phyloP scores from a whole-genome alignment of 352 stramenopile species.

The Elongisporangium senticosum region DNA sequence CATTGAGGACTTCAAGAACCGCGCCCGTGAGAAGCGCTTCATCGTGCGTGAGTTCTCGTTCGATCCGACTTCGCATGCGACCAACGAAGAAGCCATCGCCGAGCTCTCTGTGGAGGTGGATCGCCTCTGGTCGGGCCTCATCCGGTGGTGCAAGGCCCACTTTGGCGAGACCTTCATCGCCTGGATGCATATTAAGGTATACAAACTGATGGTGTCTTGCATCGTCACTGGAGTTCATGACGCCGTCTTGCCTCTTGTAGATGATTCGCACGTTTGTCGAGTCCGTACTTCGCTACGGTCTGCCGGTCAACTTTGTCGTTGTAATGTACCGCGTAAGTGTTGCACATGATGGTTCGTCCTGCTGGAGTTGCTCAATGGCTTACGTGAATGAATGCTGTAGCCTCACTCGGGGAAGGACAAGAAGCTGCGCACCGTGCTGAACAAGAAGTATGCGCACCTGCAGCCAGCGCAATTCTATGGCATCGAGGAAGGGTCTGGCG shows the following conservation, averaged over 20 bases:
- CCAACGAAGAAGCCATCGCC: slow-evolving; percentile 85
- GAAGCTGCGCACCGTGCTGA: slow-evolving; percentile 67
- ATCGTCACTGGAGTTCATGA: no score
- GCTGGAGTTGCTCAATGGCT: slow-evolving; percentile 1
- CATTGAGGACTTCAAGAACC: slow-evolving; percentile 90
- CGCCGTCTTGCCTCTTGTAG: slow-evolving; percentile 11
- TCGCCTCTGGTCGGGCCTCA: slow-evolving; percentile 91
- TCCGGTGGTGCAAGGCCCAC: slow-evolving; percentile 97
- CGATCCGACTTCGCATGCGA: slow-evolving; percentile 83
- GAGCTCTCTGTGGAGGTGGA: slow-evolving; percentile 90
- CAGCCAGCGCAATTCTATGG: slow-evolving; percentile 79
- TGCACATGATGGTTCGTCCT: background rate
- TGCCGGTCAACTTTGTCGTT: slow-evolving; percentile 95
- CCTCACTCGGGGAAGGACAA: slow-evolving; percentile 79
- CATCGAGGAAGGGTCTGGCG: slow-evolving; percentile 53
- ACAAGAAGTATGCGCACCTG: slow-evolving; percentile 83
- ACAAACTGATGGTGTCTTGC: no score
- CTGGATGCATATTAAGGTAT: slow-evolving; percentile 98
- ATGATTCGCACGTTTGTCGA: slow-evolving; percentile 97
- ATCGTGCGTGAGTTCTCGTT: slow-evolving; percentile 90
- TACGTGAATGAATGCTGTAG: slow-evolving; percentile 14
- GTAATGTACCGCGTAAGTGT: slow-evolving; percentile 71
- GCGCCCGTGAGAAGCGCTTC: slow-evolving; percentile 93
- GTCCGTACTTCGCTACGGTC: slow-evolving; percentile 95
- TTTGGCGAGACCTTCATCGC: slow-evolving; percentile 97